Evolutionary conservation across 805 yeast genomes (phyloP).

Genomic region (Pichia phayaonensis): DNA sequence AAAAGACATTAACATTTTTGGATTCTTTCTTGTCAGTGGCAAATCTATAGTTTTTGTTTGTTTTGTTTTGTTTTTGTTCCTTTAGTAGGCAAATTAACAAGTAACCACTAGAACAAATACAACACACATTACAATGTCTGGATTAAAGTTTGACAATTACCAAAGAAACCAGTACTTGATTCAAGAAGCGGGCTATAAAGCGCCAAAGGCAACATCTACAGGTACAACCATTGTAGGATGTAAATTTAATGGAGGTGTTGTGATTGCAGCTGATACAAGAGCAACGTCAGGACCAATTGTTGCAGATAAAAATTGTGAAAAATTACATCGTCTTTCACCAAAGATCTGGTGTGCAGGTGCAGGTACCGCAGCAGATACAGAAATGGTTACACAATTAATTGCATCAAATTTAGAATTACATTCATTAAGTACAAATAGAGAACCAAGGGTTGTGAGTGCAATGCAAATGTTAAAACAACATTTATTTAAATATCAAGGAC

Average conservation of each 20-base stretch:
- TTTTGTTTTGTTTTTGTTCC: too few species aligned
- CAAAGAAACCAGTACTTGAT: constrained; percentile 79
- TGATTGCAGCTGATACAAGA: constrained; percentile 97
- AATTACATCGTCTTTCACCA: constrained; percentile 83
- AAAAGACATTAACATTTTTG: background rate
- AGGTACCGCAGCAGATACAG: constrained; percentile 99
- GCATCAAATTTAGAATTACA: constrained; percentile 89
- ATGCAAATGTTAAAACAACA: constrained; percentile 92
- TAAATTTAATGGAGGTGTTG: constrained; percentile 87
- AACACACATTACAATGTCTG: constrained; percentile 50
- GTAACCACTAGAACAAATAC: background rate
- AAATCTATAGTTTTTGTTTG: background rate
- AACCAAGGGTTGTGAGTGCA: constrained; percentile 91
- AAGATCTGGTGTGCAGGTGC: constrained; percentile 99
- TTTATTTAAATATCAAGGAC: constrained; percentile 93
- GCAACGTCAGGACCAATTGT: constrained; percentile 96
- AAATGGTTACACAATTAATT: constrained; percentile 91
- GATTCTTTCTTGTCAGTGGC: background rate
- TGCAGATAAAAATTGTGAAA: constrained; percentile 97
- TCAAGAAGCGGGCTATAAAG: constrained; percentile 55
- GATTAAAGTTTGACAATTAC: constrained; percentile 86
- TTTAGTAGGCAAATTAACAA: background rate
- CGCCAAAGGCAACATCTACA: constrained; percentile 90
- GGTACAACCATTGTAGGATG: constrained; percentile 99
- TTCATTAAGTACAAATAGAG: constrained; percentile 71